Evolutionary conservation across 1,284 basidiomycete species (phyloP).

Genomic region (Malassezia furfur): DNA sequence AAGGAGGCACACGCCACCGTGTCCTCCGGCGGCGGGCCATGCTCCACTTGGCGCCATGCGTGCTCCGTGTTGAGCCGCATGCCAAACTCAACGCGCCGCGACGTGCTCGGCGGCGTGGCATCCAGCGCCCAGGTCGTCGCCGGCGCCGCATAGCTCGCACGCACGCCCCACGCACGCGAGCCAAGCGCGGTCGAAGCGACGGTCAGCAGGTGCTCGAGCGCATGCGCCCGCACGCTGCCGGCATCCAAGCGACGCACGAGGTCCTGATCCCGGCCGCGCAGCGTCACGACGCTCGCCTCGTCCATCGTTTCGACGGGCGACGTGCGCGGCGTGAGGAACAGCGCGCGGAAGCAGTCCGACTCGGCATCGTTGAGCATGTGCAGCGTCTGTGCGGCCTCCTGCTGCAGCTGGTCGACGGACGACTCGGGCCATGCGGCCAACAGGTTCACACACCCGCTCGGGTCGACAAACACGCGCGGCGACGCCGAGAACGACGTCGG

Average conservation of each 20-base stretch:
- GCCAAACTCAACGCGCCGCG: slow-evolving; percentile 22
- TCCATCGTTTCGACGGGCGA: slow-evolving; percentile 45
- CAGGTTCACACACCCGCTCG: slow-evolving; percentile 68
- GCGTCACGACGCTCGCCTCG: slow-evolving; percentile 38
- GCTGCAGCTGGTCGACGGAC: slow-evolving; percentile 61
- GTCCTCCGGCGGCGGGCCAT: slow-evolving; percentile 53
- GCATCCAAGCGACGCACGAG: slow-evolving; percentile 6
- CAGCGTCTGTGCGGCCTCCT: slow-evolving; percentile 37
- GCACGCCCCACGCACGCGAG: slow-evolving; percentile 4
- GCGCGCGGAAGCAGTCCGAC: slow-evolving; percentile 62
- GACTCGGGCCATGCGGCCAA: slow-evolving; percentile 51
- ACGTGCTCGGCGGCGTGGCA: neutral
- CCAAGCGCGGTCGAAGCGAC: slow-evolving; percentile 6
- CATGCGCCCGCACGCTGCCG: neutral
- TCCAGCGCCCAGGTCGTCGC: neutral
- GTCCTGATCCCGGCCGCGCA: neutral
- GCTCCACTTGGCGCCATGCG: slow-evolving; percentile 44
- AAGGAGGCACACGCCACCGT: slow-evolving; percentile 56
- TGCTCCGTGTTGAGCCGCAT: slow-evolving; percentile 30
- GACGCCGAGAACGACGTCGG: slow-evolving; percentile 45
- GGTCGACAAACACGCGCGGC: slow-evolving; percentile 63
- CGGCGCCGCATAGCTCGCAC: neutral
- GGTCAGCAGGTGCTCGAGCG: slow-evolving; percentile 1
- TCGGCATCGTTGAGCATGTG: slow-evolving; percentile 42
- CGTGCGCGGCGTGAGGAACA: slow-evolving; percentile 56